Evolutionary conservation across 768 basidiomycete species (phyloP).

Genomic region (Russula brevipes): DNA sequence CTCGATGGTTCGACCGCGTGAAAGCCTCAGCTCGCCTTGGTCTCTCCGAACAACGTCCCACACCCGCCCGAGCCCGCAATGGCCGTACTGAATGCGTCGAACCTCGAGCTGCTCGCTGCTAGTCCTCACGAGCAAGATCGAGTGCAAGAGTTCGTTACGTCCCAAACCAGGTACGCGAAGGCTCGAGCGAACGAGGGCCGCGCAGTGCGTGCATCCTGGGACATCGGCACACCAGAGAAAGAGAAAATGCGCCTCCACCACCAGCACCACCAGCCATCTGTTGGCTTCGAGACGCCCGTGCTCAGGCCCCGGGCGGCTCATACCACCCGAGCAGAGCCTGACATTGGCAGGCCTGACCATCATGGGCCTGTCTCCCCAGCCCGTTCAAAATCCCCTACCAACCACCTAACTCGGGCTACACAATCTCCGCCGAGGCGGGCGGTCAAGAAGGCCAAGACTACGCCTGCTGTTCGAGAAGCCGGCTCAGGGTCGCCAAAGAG

Average conservation of each 20-base stretch:
- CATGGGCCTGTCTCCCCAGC: background rate
- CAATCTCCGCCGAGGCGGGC: background rate
- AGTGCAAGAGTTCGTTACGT: constrained; percentile 45
- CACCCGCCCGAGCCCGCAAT: background rate
- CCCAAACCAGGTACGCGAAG: constrained; percentile 44
- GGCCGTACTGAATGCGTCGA: constrained; percentile 2
- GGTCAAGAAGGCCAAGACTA: background rate
- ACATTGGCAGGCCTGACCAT: too few relatives aligned
- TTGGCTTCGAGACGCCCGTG: constrained; percentile 26
- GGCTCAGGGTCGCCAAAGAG: background rate
- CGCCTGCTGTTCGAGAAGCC: background rate
- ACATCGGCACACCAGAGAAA: constrained; percentile 2
- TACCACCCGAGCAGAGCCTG: background rate
- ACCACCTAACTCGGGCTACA: background rate
- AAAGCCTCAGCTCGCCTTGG: background rate
- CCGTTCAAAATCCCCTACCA: background rate
- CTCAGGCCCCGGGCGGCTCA: constrained; percentile 24
- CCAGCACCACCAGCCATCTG: background rate
- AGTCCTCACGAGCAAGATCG: constrained; percentile 38
- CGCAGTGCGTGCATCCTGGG: constrained; percentile 27
- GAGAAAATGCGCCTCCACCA: constrained; percentile 9
- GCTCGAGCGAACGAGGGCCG: constrained; percentile 41
- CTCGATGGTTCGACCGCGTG: too few relatives aligned
- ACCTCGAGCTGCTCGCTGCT: constrained; percentile 25
- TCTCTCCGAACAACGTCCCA: background rate